Evolutionary conservation across 2,329 filamentous ascomycete species (phyloP).

Genomic region (Hirsutella thompsonii): DNA sequence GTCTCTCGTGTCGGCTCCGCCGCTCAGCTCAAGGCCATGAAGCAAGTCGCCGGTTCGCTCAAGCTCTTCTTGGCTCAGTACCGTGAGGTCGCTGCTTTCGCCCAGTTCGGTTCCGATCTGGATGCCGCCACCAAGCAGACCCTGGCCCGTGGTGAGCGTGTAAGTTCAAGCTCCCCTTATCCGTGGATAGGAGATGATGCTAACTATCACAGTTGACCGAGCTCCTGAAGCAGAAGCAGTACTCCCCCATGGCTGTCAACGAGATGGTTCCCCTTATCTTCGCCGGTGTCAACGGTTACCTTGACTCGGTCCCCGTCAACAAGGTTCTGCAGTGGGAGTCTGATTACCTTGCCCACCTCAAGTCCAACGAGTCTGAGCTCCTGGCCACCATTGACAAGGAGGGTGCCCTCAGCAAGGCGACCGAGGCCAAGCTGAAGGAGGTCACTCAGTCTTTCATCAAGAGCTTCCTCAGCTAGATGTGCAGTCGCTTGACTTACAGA

Average conservation of each 20-base stretch:
- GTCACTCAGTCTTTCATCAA: conserved; percentile 75
- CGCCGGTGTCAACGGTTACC: conserved; percentile 95
- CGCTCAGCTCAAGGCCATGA: conserved; percentile 99
- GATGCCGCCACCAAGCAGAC: conserved; percentile 99
- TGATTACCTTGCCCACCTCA: conserved; percentile 87
- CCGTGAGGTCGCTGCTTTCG: conserved; percentile 99
- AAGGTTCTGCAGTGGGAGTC: conserved; percentile 91
- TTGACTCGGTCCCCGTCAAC: conserved; percentile 77
- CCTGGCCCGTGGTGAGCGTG: conserved; percentile 93
- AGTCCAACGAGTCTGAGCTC: conserved; percentile 77
- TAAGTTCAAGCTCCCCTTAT: too few relatives aligned
- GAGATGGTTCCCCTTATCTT: conserved; percentile 99
- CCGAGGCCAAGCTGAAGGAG: conserved; percentile 72
- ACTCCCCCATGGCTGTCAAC: conserved; percentile 95
- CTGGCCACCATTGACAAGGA: conserved; percentile 86
- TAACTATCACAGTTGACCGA: conserved; percentile 61
- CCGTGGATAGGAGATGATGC: too few relatives aligned
- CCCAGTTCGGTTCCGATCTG: conserved; percentile 99
- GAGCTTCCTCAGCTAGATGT: conserved; percentile 60
- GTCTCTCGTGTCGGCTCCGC: conserved; percentile 99
- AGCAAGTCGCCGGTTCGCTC: conserved; percentile 98
- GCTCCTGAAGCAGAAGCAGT: conserved; percentile 99
- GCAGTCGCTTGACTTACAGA: conserved; percentile 14
- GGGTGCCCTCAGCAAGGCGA: conserved; percentile 89
- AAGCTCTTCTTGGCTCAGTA: conserved; percentile 99